Percentiles rank a stretch among this genome's conserved stretches.
Evolutionary conservation across 768 basidiomycete species (phyloP).

Genomic region (Albatrellus ellisii): DNA sequence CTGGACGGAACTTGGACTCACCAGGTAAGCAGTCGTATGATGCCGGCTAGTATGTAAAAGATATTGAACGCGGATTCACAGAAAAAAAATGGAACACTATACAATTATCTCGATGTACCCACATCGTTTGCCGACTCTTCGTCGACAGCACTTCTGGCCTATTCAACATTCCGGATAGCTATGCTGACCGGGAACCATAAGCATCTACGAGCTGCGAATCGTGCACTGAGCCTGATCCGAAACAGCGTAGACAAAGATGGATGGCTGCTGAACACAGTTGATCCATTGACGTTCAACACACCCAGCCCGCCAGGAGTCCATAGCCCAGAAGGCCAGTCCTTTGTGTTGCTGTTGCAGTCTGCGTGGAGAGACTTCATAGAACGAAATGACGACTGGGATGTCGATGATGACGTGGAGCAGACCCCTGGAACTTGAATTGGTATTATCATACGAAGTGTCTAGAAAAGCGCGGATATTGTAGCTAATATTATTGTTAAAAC

Average conservation of each 20-base stretch:
- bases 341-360: slow-evolving; percentile 11
- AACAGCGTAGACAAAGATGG: slow-evolving; percentile 24
- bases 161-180: slow-evolving; percentile 44
- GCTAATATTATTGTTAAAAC: too few relatives aligned
- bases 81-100: slow-evolving; percentile 32
- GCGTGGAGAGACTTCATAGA: too few relatives aligned
- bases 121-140: slow-evolving; percentile 40
- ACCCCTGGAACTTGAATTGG: too few relatives aligned
- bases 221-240: slow-evolving; percentile 26
- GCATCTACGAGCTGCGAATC: slow-evolving; percentile 28
- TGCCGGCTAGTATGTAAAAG: too few relatives aligned
- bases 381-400: too few relatives aligned
- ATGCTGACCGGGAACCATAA: slow-evolving; percentile 24
- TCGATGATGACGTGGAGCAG: too few relatives aligned
- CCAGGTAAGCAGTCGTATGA: slow-evolving; percentile 26
- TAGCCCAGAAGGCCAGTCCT: slow-evolving; percentile 13
- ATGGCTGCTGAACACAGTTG: slow-evolving; percentile 12
- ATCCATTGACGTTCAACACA: slow-evolving; percentile 1
- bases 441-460: too few relatives aligned
- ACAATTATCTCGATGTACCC: slow-evolving; percentile 38
- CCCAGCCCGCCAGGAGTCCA: slow-evolving; percentile 1
- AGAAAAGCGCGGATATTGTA: too few relatives aligned
- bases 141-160: slow-evolving; percentile 43
- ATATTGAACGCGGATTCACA: too few relatives aligned
- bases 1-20: slow-evolving; percentile 27